Conservation (phyloP, 352 stramenopile genomes). For the Peronospora destructor region DNA sequence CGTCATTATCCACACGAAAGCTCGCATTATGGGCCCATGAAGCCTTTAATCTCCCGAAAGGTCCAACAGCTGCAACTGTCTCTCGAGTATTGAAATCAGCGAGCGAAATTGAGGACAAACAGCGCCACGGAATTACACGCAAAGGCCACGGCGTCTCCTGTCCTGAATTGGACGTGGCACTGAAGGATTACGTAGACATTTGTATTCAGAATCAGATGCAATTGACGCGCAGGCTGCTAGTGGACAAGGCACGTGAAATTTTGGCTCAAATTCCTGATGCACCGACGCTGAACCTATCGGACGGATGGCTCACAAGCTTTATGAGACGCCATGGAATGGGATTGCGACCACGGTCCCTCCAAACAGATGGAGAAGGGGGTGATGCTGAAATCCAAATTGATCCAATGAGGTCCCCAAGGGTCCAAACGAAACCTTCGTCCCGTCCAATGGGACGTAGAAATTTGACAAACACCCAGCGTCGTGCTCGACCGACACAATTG, state of each 20-base stretch:
- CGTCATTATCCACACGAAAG: constrained; percentile 19
- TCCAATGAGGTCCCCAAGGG: background rate
- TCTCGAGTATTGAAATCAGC: constrained; percentile 25
- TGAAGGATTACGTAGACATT: constrained; percentile 19
- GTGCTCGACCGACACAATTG: constrained; percentile 9
- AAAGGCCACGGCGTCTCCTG: constrained; percentile 25
- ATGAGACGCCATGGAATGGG: constrained; percentile 26
- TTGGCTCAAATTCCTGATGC: constrained; percentile 17
- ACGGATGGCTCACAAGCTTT: constrained; percentile 30
- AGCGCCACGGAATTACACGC: constrained; percentile 21
- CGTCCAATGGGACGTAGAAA: constrained; percentile 5
- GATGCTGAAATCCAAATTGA: constrained; percentile 17
- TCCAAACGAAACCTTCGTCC: background rate
- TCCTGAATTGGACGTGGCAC: constrained; percentile 18
- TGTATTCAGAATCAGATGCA: constrained; percentile 17
- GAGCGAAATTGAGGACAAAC: constrained; percentile 25
- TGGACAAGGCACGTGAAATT: constrained; percentile 22
- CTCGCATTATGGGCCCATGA: constrained; percentile 23
- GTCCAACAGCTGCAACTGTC: constrained; percentile 19
- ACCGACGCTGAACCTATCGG: constrained; percentile 21
- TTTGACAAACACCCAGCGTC: constrained; percentile 1
- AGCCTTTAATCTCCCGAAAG: constrained; percentile 23
- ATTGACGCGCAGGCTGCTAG: constrained; percentile 18
- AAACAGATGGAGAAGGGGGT: constrained; percentile 17
- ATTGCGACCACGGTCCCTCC: constrained; percentile 17